phyloP scores from a whole-genome alignment of 805 yeast genomes.

The Myxozyma sirexii region DNA sequence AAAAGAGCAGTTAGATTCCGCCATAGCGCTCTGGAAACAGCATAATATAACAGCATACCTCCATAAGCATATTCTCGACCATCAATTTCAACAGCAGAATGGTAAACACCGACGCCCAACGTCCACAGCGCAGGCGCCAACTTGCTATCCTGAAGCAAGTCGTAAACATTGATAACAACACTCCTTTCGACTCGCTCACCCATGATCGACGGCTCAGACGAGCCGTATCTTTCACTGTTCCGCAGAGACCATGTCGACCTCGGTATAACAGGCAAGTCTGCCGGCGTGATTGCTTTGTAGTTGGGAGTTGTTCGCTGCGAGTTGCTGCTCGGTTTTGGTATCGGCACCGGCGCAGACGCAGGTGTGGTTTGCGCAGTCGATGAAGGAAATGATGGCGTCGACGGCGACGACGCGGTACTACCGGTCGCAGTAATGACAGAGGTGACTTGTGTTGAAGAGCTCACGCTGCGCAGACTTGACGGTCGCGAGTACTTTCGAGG shows the following conservation, averaged over 20 bases:
- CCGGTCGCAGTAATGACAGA: conserved; percentile 29
- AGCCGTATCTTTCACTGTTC: conserved; percentile 1
- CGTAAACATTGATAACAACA: conserved; percentile 33
- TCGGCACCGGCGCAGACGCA: conserved; percentile 16
- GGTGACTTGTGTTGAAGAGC: conserved; percentile 28
- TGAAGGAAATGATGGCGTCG: conserved; percentile 9
- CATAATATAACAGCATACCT: conserved; percentile 8
- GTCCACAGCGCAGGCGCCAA: conserved; percentile 31
- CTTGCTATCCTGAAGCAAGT: conserved; percentile 30
- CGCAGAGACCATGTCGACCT: conserved; percentile 14
- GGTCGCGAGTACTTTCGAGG: conserved; percentile 23
- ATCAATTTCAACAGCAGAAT: conserved; percentile 34
- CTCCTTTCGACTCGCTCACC: not conserved
- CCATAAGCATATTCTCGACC: conserved; percentile 35
- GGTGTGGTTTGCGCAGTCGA: not conserved
- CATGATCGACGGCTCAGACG: not conserved
- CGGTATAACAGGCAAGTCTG: conserved; percentile 1
- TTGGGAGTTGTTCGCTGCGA: not conserved
- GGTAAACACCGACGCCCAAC: conserved; percentile 33
- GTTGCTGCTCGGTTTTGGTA: conserved; percentile 8
- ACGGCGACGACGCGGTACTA: conserved; percentile 20
- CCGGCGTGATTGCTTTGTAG: conserved; percentile 12
- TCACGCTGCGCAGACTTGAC: conserved; percentile 25
- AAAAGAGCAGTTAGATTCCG: too few relatives aligned
- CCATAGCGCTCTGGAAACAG: not conserved